Conservation (phyloP, 495 filamentous ascomycete genomes). For the Lentithecium fluviatile region DNA sequence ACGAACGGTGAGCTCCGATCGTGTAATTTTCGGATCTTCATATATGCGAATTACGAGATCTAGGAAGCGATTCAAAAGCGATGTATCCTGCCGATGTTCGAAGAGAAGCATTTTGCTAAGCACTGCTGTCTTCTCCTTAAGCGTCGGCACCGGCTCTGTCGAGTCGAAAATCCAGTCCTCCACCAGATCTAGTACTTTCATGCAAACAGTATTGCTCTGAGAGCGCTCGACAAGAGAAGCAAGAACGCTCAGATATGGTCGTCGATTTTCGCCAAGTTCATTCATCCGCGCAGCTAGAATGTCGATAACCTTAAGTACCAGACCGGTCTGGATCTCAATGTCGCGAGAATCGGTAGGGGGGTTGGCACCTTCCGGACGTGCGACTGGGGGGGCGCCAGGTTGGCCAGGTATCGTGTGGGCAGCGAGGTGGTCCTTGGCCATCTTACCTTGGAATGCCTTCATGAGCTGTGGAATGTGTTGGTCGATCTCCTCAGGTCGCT, state of each 20-base stretch:
- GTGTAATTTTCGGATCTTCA: slow-evolving; percentile 89
- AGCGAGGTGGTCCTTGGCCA: slow-evolving; percentile 89
- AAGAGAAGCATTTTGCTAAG: slow-evolving; percentile 97
- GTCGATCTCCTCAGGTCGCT: slow-evolving; percentile 81
- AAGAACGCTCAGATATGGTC: slow-evolving; percentile 90
- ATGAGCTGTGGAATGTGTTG: slow-evolving; percentile 82
- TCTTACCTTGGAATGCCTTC: slow-evolving; percentile 89
- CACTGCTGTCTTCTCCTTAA: slow-evolving; percentile 98
- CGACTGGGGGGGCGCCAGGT: slow-evolving; percentile 16
- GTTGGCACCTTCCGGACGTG: slow-evolving; percentile 41
- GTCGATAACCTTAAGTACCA: slow-evolving; percentile 93
- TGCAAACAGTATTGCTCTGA: slow-evolving; percentile 75
- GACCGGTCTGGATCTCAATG: slow-evolving; percentile 75
- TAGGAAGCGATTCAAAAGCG: slow-evolving; percentile 85
- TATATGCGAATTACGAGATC: slow-evolving; percentile 97
- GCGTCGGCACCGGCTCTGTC: slow-evolving; percentile 86
- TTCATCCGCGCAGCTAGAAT: slow-evolving; percentile 89
- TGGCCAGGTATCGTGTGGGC: slow-evolving; percentile 32
- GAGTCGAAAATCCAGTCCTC: slow-evolving; percentile 93
- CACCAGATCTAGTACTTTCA: slow-evolving; percentile 91
- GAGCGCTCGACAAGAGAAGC: slow-evolving; percentile 95
- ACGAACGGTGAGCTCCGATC: slow-evolving; percentile 91
- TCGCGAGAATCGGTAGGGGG: slow-evolving; percentile 67
- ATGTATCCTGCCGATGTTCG: slow-evolving; percentile 75
- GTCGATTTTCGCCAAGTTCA: slow-evolving; percentile 82